phyloP scores from a whole-genome alignment of 306 rosid species.

The Luffa acutangula region DNA sequence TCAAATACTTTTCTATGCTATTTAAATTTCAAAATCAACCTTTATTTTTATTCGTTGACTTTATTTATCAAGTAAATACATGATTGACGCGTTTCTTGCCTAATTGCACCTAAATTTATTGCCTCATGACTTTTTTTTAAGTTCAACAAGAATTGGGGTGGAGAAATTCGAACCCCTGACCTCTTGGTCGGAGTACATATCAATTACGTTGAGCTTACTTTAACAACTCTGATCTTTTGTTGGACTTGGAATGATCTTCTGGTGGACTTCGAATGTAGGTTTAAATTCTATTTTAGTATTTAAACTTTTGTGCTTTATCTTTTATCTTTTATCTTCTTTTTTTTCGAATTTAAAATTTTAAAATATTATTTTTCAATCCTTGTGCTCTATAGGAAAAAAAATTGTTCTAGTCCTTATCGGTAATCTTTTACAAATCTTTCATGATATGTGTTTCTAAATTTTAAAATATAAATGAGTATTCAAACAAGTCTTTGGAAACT shows the following conservation, averaged over 20 bases:
- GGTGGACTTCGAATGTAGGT: neutral
- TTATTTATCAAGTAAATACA: neutral
- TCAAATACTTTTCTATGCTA: neutral
- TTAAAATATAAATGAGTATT: neutral
- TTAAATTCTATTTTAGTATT: neutral
- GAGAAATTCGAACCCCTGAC: no score
- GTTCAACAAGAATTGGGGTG: no score
- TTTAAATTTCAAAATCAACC: neutral
- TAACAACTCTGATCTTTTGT: neutral
- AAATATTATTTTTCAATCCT: no score
- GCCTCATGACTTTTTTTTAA: neutral
- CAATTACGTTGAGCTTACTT: no score
- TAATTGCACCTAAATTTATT: neutral
- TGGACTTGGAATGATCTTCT: neutral
- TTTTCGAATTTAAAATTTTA: no score
- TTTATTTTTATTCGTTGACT: neutral
- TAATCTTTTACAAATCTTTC: no score
- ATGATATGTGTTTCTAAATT: neutral
- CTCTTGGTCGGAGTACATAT: no score
- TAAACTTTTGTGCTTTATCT: neutral
- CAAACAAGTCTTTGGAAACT: neutral
- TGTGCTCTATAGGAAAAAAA: neutral
- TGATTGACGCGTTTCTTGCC: neutral
- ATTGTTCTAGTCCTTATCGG: no score
- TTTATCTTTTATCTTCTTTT: no score